A percentile compares a stretch with the other conserved stretches of the same genome.
These are phyloP conservation scores for Colletotrichum sp. DNA, from an alignment of 2,329 filamentous ascomycete genomes.

Conservation along the genomic window DNA sequence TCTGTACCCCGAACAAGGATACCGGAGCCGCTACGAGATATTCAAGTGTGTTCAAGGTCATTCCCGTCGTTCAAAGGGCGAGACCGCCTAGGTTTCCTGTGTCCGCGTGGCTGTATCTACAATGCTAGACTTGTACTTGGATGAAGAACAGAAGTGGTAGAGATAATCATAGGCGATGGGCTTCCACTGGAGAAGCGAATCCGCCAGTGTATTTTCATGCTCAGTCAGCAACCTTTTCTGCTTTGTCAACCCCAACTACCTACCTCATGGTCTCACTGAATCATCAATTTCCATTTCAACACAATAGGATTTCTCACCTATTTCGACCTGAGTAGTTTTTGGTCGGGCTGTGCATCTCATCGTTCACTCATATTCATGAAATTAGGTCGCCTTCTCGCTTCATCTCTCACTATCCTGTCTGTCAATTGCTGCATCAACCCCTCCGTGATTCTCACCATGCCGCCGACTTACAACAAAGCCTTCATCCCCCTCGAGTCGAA, in stretches of 20 bases:
- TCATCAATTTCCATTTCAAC: background rate
- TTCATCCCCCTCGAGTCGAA: conserved; percentile 48
- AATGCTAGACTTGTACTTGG: background rate
- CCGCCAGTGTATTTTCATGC: background rate
- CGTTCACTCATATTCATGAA: background rate
- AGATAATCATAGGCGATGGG: background rate
- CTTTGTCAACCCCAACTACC: background rate
- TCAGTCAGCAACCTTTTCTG: background rate
- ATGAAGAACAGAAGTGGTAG: background rate
- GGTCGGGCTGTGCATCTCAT: background rate
- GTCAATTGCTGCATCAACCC: background rate
- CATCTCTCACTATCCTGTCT: background rate
- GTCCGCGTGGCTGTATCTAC: background rate
- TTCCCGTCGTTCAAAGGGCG: background rate
- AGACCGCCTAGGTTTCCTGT: background rate
- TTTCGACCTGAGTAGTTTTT: background rate
- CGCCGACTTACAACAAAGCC: conserved; percentile 25
- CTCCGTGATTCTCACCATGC: background rate
- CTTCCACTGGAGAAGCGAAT: background rate
- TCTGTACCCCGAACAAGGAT: background rate
- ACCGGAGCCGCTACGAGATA: background rate
- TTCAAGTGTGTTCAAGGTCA: background rate
- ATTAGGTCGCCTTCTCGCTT: background rate
- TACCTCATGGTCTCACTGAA: background rate
- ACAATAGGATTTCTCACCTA: background rate